A percentile compares a stretch with the other conserved stretches of the same genome.
phyloP scores from a whole-genome alignment of 371 early-diverging fungal species.

The Blastocladiella emersonii region DNA sequence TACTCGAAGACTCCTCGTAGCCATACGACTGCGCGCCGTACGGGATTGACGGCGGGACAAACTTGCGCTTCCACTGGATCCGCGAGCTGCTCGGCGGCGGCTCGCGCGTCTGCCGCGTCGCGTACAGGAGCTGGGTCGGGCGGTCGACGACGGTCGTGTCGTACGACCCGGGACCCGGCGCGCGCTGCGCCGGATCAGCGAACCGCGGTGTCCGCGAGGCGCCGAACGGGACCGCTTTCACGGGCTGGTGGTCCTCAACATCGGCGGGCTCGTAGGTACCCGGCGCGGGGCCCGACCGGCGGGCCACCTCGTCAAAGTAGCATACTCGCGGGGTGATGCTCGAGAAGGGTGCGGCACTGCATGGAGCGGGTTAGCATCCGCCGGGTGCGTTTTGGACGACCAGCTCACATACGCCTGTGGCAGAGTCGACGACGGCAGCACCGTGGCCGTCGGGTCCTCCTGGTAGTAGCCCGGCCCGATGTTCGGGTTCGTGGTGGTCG shows the following conservation, averaged over 20 bases:
- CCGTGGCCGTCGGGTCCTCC: background rate
- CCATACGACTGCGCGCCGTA: slow-evolving; percentile 5
- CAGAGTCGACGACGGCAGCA: background rate
- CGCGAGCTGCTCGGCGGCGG: background rate
- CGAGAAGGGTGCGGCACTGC: background rate
- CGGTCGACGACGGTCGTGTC: background rate
- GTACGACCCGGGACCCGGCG: slow-evolving; percentile 4
- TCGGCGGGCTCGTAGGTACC: background rate
- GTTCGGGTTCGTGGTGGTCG: background rate
- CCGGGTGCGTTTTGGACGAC: background rate
- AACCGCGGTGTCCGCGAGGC: slow-evolving; percentile 3
- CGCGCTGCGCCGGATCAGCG: background rate
- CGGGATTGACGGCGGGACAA: slow-evolving; percentile 7
- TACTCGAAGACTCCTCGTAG: background rate
- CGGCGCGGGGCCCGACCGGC: background rate
- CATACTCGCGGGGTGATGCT: slow-evolving; percentile 1
- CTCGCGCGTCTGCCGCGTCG: background rate
- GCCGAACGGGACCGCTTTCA: slow-evolving; percentile 3
- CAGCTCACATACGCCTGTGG: background rate
- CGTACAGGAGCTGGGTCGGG: too few species aligned
- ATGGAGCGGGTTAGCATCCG: background rate
- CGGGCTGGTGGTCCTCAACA: background rate
- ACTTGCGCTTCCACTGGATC: slow-evolving; percentile 7
- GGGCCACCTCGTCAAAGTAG: slow-evolving; percentile 5
- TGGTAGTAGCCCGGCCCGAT: slow-evolving; percentile 7